These are phyloP conservation scores for Candida yuanshanica DNA, from an alignment of 805 yeast genomes.

Conservation along the genomic window DNA sequence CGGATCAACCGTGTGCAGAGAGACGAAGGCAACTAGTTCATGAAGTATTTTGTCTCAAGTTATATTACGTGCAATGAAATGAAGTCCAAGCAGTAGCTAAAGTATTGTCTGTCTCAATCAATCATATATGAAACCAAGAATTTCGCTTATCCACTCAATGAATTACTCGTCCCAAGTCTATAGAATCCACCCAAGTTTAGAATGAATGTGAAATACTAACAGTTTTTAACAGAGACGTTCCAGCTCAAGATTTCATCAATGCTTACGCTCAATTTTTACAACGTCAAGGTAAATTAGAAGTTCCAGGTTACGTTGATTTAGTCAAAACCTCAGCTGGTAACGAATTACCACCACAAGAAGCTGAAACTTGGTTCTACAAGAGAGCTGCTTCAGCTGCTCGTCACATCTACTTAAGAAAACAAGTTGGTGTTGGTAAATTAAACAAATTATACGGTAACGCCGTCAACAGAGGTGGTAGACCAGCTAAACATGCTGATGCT, in stretches of 20 bases:
- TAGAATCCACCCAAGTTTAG: too few species aligned
- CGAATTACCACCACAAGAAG: slow-evolving; percentile 99
- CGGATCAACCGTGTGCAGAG: too few species aligned
- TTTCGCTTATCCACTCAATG: too few species aligned
- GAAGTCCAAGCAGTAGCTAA: too few species aligned
- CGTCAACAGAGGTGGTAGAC: slow-evolving; percentile 97
- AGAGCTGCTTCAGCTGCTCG: slow-evolving; percentile 99
- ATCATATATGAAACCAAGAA: too few species aligned
- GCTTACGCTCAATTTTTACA: slow-evolving; percentile 99
- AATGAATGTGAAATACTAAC: slow-evolving; percentile 12
- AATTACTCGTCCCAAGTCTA: too few species aligned
- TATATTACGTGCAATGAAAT: too few species aligned
- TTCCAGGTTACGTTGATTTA: slow-evolving; percentile 99
- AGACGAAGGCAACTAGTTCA: too few species aligned
- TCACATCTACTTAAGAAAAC: slow-evolving; percentile 99
- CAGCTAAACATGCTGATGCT: slow-evolving; percentile 97
- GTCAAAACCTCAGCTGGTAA: slow-evolving; percentile 99
- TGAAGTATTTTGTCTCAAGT: too few species aligned
- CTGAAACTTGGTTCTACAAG: slow-evolving; percentile 99
- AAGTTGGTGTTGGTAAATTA: slow-evolving; percentile 98
- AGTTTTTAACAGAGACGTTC: slow-evolving; percentile 84
- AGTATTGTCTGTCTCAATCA: too few species aligned
- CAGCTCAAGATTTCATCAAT: slow-evolving; percentile 99
- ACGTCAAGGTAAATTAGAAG: slow-evolving; percentile 99
- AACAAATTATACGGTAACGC: slow-evolving; percentile 99